Evolutionary conservation across 169 alveolate species (phyloP).

Genomic region (Babesia gibsoni): DNA sequence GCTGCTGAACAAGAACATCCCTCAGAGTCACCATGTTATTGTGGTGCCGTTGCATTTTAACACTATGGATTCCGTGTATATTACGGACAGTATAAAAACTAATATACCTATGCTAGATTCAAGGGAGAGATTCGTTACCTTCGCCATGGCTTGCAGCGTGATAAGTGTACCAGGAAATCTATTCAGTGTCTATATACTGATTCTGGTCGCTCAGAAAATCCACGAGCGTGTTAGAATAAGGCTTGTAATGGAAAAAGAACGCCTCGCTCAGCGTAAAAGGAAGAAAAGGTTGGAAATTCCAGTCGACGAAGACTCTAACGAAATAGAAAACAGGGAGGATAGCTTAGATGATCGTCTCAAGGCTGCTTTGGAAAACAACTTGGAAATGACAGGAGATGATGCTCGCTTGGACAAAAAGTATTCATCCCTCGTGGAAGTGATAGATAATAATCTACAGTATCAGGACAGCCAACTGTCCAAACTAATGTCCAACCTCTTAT

Average conservation of each 20-base stretch:
- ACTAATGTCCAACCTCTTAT: not conserved
- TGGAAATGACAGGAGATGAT: slow-evolving; percentile 18
- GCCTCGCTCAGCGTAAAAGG: slow-evolving; percentile 25
- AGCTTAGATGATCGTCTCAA: slow-evolving; percentile 24
- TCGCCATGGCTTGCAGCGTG: slow-evolving; percentile 30
- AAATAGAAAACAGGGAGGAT: slow-evolving; percentile 36
- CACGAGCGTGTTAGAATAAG: slow-evolving; percentile 49
- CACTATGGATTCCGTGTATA: slow-evolving; percentile 33
- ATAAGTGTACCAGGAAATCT: slow-evolving; percentile 37
- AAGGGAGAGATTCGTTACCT: slow-evolving; percentile 40
- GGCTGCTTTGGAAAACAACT: slow-evolving; percentile 28
- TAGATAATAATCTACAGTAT: not conserved
- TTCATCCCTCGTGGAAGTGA: not conserved
- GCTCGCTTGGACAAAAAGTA: not conserved
- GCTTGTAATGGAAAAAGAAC: slow-evolving; percentile 42
- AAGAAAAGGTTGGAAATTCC: not conserved
- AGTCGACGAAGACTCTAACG: slow-evolving; percentile 28
- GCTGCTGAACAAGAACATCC: slow-evolving; percentile 75
- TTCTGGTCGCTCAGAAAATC: slow-evolving; percentile 44
- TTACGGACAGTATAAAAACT: slow-evolving; percentile 31
- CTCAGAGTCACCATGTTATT: slow-evolving; percentile 70
- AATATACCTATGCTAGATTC: slow-evolving; percentile 50
- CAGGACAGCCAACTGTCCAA: slow-evolving; percentile 19
- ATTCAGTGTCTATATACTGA: slow-evolving; percentile 41
- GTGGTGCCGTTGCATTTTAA: slow-evolving; percentile 60